Base-by-base conservation (phyloP, 2,329 filamentous ascomycete genomes). In the Celoporthe dispersa region DNA sequence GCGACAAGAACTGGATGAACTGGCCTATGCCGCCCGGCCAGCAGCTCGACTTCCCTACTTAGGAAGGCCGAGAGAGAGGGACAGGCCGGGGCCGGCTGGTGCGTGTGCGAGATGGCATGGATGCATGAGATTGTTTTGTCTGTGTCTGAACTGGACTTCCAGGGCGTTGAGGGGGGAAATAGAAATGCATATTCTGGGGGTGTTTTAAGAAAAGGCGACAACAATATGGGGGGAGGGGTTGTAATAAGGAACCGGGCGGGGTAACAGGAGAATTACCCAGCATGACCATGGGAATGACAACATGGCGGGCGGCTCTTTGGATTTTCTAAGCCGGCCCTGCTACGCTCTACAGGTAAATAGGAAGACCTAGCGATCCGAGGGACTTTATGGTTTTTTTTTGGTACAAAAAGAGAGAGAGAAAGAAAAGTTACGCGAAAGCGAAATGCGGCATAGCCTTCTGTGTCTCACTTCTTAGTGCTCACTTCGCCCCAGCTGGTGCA, bases 1-100 rank as follows among this genome's bases (percentile, higher is more conserved):
- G 72, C 35, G 77, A 80, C 63, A 73, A 74, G 66, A 80, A 81
- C 71, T 81, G 79, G 79, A 75, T 76, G 55, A 78, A 80, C 37
- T 75, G 74, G 51, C 71, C 74, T 37, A 79, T 81, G 55, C 80
- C 80, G 14, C 69, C 74, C 0, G 80, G 80, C 9, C 79, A 80
- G 73, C 71, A 66, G 7, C 73, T 80, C 39, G 68, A 77, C 64
- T 81, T 81, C 64, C 77, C 76, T 16, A 78, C 75, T 22, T 77
- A 61, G 22, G 19, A 59, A 3, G 9, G 39, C 33, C 39, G 28
- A 28, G 11, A 19, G 19, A 14, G 4, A 12, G 9, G 4, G 35
- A 4, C 14, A 5, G 22, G 41, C 1, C 14, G 16, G 53, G 37
- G 41, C 62, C 4, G 28, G 1, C 11, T 44, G 22, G 19, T 37